Evolutionary conservation across 192 early-diverging fungal genomes (phyloP), one percentile per base, ranked within the genome.

Genomic region (Linnemannia elongata): DNA sequence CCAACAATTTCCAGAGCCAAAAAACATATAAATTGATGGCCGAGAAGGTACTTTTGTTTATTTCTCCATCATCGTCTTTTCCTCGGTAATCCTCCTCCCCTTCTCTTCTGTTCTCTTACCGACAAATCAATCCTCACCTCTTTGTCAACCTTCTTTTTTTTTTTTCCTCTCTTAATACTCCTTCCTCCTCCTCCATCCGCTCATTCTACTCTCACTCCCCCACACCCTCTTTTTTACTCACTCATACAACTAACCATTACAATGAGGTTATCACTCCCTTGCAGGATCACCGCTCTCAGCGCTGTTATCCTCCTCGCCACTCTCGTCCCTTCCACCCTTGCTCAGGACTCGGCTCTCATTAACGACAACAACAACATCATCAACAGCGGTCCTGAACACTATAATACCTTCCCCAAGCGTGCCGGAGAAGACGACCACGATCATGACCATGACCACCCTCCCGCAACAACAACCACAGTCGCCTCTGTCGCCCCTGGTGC

Each of bases 371-470:
- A 42, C 68, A 76, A 39, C n/a, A n/a, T 20, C 20, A 35, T 35
- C 30, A 66, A 3, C 60, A 33, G 24, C 73, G 10, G 10, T 47
- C 45, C 38, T 12, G 18, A 76, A 10, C 20, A 44, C 41, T 41
- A 74, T 52, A 6, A 74, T 52, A 6, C 18, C 24, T 13, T 83
- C 20, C 52, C 63, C 22, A 78, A 83, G 72, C 57, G 76, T 36
- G 82, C 81, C 7, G 81, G 66, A 30, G 76, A 78, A 8, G 71
- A 73, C 30, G 77, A 79, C 22, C 78, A 80, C 52, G 82, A 73
- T 38, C 76, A 83, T 35, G 82, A 78, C 45, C 74, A 82, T 41
- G 80, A 82, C 42, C 80, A 82, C 52, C 52, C 69, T 60, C 33
- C 54, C 0, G 24, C 60, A 27, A 57, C 71, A 27, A 57, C 71